Conservation (phyloP, 2,329 filamentous ascomycete genomes). For the Cryphonectria nitschkei region DNA sequence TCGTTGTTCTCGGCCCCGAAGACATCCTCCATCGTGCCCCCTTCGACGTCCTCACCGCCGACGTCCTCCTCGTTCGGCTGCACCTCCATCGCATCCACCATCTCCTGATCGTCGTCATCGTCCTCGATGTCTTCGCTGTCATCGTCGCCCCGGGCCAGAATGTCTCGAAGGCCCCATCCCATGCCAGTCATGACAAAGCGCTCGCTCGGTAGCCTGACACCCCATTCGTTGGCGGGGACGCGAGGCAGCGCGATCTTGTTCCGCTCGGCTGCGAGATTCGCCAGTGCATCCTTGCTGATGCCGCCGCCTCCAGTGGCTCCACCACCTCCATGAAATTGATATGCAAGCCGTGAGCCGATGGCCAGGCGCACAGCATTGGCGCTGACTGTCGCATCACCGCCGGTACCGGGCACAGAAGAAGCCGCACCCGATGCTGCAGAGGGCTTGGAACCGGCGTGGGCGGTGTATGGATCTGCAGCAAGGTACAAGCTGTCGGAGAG, state of each 20-base stretch:
- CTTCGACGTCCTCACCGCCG: slow-evolving; percentile 54
- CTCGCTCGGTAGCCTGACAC: slow-evolving; percentile 67
- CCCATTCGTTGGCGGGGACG: slow-evolving; percentile 68
- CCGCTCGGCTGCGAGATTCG: slow-evolving; percentile 72
- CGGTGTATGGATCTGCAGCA: slow-evolving; percentile 68
- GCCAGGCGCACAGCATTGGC: slow-evolving; percentile 73
- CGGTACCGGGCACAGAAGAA: slow-evolving; percentile 48
- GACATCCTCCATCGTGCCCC: slow-evolving; percentile 54
- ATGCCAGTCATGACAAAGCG: slow-evolving; percentile 69
- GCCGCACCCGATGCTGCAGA: slow-evolving; percentile 54
- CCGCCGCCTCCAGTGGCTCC: slow-evolving; percentile 51
- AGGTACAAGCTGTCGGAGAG: slow-evolving; percentile 73
- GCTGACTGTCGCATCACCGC: slow-evolving; percentile 60
- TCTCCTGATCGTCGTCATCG: slow-evolving; percentile 45
- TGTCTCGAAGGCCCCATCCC: slow-evolving; percentile 65
- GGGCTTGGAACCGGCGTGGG: slow-evolving; percentile 57
- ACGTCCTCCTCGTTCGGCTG: slow-evolving; percentile 43
- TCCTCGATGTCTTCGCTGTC: slow-evolving; percentile 41
- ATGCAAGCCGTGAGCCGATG: slow-evolving; percentile 68
- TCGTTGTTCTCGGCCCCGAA: slow-evolving; percentile 40
- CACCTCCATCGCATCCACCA: slow-evolving; percentile 53
- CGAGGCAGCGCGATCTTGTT: slow-evolving; percentile 69
- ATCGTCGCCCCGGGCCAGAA: slow-evolving; percentile 56
- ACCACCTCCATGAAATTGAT: slow-evolving; percentile 66
- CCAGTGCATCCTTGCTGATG: slow-evolving; percentile 74